Percentiles rank a stretch among this genome's conserved stretches.
These are phyloP conservation scores for Cucumis cinereus DNA, from an alignment of 306 rosid species.

Conservation along the genomic window DNA sequence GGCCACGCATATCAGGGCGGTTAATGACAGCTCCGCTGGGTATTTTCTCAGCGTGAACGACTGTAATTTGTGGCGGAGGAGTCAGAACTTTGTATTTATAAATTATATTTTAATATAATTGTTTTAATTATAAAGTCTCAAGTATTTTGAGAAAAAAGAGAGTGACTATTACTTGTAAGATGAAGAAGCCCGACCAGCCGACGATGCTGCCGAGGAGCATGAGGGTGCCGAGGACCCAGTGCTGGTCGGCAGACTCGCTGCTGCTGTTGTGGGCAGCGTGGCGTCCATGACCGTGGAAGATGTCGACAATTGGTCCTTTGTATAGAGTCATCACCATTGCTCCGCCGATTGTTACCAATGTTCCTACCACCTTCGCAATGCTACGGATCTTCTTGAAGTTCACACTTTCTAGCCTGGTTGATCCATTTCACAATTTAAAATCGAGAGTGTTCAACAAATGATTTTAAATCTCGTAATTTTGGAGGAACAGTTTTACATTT, in stretches of 20 bases:
- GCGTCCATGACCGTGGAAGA: constrained; percentile 29
- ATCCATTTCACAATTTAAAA: not conserved
- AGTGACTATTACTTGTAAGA: constrained; percentile 42
- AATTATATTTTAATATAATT: no score
- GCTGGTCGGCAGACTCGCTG: constrained; percentile 31
- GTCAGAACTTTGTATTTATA: not conserved
- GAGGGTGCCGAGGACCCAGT: constrained; percentile 58
- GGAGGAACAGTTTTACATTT: no score
- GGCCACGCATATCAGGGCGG: constrained; percentile 72
- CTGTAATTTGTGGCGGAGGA: constrained; percentile 9
- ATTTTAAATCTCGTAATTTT: no score
- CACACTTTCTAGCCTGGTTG: constrained; percentile 61
- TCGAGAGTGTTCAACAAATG: no score
- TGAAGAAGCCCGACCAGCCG: constrained; percentile 91
- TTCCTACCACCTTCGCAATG: constrained; percentile 74
- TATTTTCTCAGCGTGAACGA: constrained; percentile 79
- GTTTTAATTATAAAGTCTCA: no score
- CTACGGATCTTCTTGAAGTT: constrained; percentile 55
- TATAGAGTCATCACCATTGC: constrained; percentile 97
- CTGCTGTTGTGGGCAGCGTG: constrained; percentile 9
- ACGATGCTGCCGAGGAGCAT: constrained; percentile 56
- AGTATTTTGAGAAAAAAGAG: no score
- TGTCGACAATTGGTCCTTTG: constrained; percentile 69
- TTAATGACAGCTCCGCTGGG: constrained; percentile 88
- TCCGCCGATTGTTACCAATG: constrained; percentile 63